phyloP scores from a whole-genome alignment of 257 asterid genomes.

The Linaria vulgaris region DNA sequence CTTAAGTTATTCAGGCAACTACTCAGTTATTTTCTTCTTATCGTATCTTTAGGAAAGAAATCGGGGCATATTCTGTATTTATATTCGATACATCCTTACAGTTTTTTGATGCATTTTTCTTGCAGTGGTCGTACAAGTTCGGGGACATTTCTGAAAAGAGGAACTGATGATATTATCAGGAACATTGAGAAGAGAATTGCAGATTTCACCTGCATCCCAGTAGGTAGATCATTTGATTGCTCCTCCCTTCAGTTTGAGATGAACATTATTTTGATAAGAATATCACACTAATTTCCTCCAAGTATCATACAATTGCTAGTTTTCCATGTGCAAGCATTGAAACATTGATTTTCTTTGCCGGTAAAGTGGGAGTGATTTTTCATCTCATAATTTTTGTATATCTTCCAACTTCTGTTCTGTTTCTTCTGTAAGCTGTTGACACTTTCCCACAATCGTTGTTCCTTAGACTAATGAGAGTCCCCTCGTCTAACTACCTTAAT shows the following conservation, averaged over 20 bases:
- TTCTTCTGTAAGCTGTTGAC: too few species aligned
- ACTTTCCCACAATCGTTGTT: too few species aligned
- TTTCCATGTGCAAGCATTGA: too few species aligned
- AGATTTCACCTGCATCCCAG: constrained; percentile 93
- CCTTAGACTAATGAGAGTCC: too few species aligned
- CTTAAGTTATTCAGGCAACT: constrained; percentile 4
- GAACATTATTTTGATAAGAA: too few species aligned
- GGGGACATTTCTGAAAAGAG: constrained; percentile 90
- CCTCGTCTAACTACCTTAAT: too few species aligned
- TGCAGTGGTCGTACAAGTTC: constrained; percentile 96
- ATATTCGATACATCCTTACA: background rate
- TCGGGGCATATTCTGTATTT: background rate
- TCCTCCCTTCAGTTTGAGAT: background rate
- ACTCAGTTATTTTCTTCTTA: constrained; percentile 9
- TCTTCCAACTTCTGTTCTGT: too few species aligned
- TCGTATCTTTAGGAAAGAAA: constrained; percentile 11
- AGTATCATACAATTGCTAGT: too few species aligned
- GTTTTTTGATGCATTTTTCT: constrained; percentile 11
- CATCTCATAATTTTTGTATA: too few species aligned
- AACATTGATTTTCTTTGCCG: too few species aligned
- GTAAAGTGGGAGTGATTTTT: too few species aligned
- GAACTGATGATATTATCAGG: constrained; percentile 72
- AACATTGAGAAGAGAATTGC: constrained; percentile 89
- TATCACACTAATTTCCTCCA: too few species aligned
- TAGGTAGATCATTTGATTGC: constrained; percentile 50